These are phyloP conservation scores for Yamadazyma diospyri DNA, from an alignment of 1,139 yeast genomes.

Conservation along the genomic window DNA sequence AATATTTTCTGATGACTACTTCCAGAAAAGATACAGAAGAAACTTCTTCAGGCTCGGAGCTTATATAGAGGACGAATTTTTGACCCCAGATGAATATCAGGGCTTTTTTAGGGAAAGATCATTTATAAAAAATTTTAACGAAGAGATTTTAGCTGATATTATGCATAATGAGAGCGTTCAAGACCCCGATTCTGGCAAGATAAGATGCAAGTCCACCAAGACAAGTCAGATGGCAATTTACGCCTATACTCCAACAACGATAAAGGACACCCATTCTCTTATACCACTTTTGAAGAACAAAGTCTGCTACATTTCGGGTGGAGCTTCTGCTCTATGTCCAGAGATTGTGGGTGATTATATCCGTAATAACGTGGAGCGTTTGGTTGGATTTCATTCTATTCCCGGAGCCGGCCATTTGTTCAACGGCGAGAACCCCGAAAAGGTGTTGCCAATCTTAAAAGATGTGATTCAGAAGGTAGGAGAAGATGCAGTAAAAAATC, in stretches of 20 bases:
- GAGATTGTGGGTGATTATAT: conserved; percentile 30
- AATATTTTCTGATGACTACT: conserved; percentile 21
- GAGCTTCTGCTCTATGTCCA: conserved; percentile 52
- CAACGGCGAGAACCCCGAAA: conserved; percentile 53
- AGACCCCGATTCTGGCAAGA: conserved; percentile 22
- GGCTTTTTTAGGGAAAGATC: conserved; percentile 41
- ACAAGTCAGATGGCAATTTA: conserved; percentile 52
- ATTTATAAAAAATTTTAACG: conserved; percentile 45
- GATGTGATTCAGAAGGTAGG: conserved; percentile 16
- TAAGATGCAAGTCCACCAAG: conserved; percentile 36
- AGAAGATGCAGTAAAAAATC: conserved; percentile 14
- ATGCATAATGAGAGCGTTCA: conserved; percentile 31
- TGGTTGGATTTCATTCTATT: conserved; percentile 34
- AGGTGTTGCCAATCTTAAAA: conserved; percentile 24
- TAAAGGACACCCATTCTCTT: conserved; percentile 29
- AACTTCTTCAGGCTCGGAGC: conserved; percentile 23
- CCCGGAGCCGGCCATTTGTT: conserved; percentile 51
- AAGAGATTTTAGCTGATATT: conserved; percentile 43
- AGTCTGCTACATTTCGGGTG: conserved; percentile 48
- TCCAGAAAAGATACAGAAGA: conserved; percentile 15
- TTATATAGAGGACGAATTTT: conserved; percentile 33
- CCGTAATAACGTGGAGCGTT: conserved; percentile 24
- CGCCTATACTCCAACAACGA: conserved; percentile 32
- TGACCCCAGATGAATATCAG: conserved; percentile 34
- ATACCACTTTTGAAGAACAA: conserved; percentile 42